phyloP scores from a whole-genome alignment of 352 stramenopile species.

The Aphanomyces invadans region DNA sequence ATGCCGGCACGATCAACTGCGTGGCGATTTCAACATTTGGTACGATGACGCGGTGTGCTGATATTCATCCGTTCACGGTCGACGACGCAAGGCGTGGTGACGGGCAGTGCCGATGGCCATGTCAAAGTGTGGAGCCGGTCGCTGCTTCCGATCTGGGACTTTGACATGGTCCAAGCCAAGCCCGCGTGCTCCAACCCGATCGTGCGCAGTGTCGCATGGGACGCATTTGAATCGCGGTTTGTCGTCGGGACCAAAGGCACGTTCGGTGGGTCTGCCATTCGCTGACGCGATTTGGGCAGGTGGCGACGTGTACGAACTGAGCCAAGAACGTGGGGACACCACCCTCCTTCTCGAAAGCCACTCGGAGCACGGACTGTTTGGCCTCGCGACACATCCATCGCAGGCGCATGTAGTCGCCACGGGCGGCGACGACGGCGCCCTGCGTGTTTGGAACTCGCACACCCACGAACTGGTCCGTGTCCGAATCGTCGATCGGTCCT shows the following conservation, averaged over 20 bases:
- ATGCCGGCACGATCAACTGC: constrained; percentile 57
- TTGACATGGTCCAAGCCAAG: constrained; percentile 47
- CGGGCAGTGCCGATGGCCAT: constrained; percentile 51
- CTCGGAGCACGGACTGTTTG: constrained; percentile 45
- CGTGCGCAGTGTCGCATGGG: constrained; percentile 59
- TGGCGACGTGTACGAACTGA: constrained; percentile 61
- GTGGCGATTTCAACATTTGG: constrained; percentile 45
- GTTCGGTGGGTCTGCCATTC: too few species aligned
- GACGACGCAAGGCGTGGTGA: constrained; percentile 52
- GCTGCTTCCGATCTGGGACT: constrained; percentile 46
- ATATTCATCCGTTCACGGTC: too few species aligned
- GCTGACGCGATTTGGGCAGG: too few species aligned
- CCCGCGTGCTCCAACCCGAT: constrained; percentile 39
- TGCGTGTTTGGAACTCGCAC: constrained; percentile 60
- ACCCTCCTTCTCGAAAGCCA: constrained; percentile 65
- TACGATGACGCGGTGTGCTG: too few species aligned
- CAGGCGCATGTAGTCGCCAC: constrained; percentile 52
- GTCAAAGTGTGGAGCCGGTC: constrained; percentile 60
- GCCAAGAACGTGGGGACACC: constrained; percentile 45
- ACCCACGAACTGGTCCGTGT: constrained; percentile 33
- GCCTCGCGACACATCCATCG: constrained; percentile 40
- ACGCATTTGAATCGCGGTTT: constrained; percentile 56
- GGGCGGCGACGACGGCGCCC: constrained; percentile 52
- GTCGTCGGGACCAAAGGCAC: constrained; percentile 48
- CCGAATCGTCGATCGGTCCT: neutral